Percentiles rank a stretch among this genome's conserved stretches.
These are phyloP conservation scores for Waltergamsia citrina DNA, from an alignment of 2,329 filamentous ascomycete genomes.

Conservation along the genomic window DNA sequence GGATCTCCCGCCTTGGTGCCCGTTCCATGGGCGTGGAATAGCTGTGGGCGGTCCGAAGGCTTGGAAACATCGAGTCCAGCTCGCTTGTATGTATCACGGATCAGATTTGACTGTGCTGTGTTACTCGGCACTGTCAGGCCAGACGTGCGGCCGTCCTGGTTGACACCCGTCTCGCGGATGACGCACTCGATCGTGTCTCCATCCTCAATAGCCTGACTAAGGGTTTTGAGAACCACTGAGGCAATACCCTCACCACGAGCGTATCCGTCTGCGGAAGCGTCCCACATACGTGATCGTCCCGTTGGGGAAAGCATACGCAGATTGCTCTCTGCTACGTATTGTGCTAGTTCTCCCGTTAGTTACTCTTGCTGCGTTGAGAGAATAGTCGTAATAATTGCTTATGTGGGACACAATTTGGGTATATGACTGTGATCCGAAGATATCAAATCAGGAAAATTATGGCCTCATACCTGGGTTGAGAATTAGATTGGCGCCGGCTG, in stretches of 20 bases:
- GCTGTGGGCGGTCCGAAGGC: conserved; percentile 18
- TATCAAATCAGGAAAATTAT: no score
- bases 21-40: conserved; percentile 44
- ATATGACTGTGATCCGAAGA: conserved; percentile 13
- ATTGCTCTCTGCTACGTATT: conserved; percentile 4
- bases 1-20: conserved; percentile 3
- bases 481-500: conserved; percentile 3
- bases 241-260: conserved; percentile 51
- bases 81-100: conserved; percentile 23
- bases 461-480: conserved; percentile 9
- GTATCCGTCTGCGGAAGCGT: conserved; percentile 36
- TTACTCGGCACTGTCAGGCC: conserved; percentile 44
- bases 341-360: conserved; percentile 9
- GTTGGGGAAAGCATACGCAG: conserved; percentile 13
- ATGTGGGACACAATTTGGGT: conserved; percentile 4
- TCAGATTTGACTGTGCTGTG: conserved; percentile 32
- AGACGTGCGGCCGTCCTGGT: conserved; percentile 46
- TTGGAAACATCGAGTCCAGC: conserved; percentile 11
- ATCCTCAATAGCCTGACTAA: conserved; percentile 43
- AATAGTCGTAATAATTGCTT: conserved; percentile 10
- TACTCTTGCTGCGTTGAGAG: conserved; percentile 9
- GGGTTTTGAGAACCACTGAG: conserved; percentile 45
- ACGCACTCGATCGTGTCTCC: conserved; percentile 41
- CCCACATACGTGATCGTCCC: conserved; percentile 21
- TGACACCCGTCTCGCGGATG: conserved; percentile 39